A percentile compares a stretch with the other conserved stretches of the same genome.
Evolutionary conservation across 345 rosid genomes (phyloP).

Genomic region (Boechera stricta): DNA sequence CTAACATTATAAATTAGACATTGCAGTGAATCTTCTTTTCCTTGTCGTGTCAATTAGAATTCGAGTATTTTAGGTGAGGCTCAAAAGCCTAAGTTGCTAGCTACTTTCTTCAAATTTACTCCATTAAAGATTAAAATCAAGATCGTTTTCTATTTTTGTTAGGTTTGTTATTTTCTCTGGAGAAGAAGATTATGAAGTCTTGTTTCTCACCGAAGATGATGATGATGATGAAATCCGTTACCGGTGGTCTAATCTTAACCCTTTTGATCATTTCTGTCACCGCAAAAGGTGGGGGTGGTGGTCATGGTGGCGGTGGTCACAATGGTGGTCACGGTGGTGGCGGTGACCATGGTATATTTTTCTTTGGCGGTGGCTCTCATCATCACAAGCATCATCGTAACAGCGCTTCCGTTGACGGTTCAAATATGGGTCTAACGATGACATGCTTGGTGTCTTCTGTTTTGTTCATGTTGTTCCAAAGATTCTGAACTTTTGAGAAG

Average conservation of each 20-base stretch:
- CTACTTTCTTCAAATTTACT: neutral
- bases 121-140: neutral
- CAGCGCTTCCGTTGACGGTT: neutral
- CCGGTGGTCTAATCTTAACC: neutral
- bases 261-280: neutral
- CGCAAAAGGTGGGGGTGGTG: conserved; percentile 1
- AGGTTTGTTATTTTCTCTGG: neutral
- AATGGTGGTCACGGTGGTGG: neutral
- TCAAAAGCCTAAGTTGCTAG: no score
- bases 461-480: conserved; percentile 4
- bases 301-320: no score
- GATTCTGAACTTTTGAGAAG: neutral
- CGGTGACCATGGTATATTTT: neutral
- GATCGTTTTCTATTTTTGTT: neutral
- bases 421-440: conserved; percentile 2
- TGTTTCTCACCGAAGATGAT: neutral
- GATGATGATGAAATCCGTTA: neutral
- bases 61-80: neutral
- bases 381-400: neutral
- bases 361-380: neutral
- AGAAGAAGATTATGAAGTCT: neutral
- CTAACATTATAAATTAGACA: neutral
- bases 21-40: neutral
- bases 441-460: conserved; percentile 12
- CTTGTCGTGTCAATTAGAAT: neutral